phyloP scores from a whole-genome alignment of 192 early-diverging fungal species.

The Bifiguratus adelaidae region DNA sequence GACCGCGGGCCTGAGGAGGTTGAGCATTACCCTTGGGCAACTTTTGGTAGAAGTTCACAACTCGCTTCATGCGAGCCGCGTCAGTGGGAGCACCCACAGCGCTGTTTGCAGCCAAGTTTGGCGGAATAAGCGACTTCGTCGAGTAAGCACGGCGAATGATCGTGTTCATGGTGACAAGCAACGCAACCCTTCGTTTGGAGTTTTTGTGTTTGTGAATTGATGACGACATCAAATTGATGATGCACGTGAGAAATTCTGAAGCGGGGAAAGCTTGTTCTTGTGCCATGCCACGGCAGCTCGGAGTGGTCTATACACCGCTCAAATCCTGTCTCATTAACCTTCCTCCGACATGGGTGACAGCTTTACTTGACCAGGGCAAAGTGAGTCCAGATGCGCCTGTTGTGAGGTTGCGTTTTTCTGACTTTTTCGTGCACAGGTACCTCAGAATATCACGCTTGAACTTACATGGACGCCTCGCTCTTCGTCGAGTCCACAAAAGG shows the following conservation, averaged over 20 bases:
- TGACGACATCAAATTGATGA: too few relatives aligned
- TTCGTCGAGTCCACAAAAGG: slow-evolving; percentile 17
- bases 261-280: not conserved
- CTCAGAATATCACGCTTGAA: slow-evolving; percentile 52
- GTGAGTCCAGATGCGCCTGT: slow-evolving; percentile 18
- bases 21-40: slow-evolving; percentile 58
- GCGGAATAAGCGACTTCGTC: slow-evolving; percentile 54
- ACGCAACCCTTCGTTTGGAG: not conserved
- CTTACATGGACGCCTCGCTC: slow-evolving; percentile 33
- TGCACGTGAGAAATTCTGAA: too few relatives aligned
- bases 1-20: slow-evolving; percentile 41
- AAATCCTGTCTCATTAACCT: slow-evolving; percentile 64
- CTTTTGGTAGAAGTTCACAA: slow-evolving; percentile 65
- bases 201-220: too few relatives aligned
- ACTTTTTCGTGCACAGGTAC: slow-evolving; percentile 17
- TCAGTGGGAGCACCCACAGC: slow-evolving; percentile 43
- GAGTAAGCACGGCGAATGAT: slow-evolving; percentile 29
- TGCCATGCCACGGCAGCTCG: slow-evolving; percentile 47
- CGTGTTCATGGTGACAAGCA: slow-evolving; percentile 14
- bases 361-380: slow-evolving; percentile 58
- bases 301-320: slow-evolving; percentile 52
- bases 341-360: slow-evolving; percentile 60
- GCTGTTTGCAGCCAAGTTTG: slow-evolving; percentile 60
- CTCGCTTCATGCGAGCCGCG: slow-evolving; percentile 41
- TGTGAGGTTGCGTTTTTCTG: not conserved